Percentiles rank a stretch among this genome's conserved stretches.
phyloP scores from a whole-genome alignment of 352 stramenopile species.

The Globisporangium parvum region DNA sequence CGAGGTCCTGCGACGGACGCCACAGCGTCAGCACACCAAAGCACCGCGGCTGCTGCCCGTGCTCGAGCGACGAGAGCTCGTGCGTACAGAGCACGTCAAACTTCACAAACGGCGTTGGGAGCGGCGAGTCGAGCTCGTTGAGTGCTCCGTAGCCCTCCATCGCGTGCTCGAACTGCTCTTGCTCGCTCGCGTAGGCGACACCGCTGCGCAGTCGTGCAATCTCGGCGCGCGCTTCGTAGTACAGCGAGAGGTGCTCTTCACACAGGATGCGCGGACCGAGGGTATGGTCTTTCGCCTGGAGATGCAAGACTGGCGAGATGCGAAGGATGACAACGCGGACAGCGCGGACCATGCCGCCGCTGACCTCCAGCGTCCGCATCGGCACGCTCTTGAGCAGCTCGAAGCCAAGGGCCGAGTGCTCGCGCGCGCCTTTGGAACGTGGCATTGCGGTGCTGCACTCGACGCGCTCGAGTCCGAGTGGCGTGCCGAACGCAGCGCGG shows the following conservation, averaged over 20 bases:
- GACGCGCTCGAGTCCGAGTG: conserved; percentile 43
- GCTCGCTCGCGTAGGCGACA: conserved; percentile 8
- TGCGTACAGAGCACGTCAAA: conserved; percentile 64
- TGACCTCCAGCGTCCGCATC: conserved; percentile 50
- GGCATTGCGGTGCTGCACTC: neutral
- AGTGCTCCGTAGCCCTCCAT: conserved; percentile 8
- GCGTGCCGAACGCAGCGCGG: conserved; percentile 30
- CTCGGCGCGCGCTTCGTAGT: conserved; percentile 37
- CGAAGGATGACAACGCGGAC: conserved; percentile 42
- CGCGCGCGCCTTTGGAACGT: conserved; percentile 1
- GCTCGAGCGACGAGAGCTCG: conserved; percentile 1
- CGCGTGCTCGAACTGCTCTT: conserved; percentile 9
- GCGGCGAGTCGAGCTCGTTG: conserved; percentile 20
- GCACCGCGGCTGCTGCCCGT: conserved; percentile 11
- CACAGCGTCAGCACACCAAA: conserved; percentile 56
- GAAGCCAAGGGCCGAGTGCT: conserved; percentile 20
- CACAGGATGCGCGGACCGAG: conserved; percentile 58
- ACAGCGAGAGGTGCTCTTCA: conserved; percentile 51
- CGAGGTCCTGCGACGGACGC: conserved; percentile 50
- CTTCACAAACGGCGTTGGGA: conserved; percentile 60
- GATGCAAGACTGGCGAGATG: conserved; percentile 51
- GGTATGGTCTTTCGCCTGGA: conserved; percentile 60
- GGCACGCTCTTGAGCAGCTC: conserved; percentile 60
- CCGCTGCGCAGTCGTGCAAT: conserved; percentile 13
- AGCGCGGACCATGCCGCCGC: conserved; percentile 55